Evolutionary conservation across 768 basidiomycete genomes (phyloP), one percentile per base, ranked within the genome.

Genomic region (Xerocomellus chrysenteron): DNA sequence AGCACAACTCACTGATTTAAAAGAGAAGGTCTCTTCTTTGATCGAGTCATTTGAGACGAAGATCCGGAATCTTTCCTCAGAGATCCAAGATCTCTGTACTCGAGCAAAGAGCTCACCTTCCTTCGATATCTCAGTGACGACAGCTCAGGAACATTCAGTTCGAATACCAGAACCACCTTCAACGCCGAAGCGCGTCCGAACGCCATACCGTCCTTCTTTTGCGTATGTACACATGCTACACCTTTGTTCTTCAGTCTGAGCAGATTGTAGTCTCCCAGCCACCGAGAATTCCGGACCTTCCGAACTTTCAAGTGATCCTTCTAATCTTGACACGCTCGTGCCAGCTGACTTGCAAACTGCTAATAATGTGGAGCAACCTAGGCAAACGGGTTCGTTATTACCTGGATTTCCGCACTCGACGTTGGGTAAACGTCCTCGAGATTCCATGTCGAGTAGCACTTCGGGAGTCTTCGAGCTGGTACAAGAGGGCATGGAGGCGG

Each of bases 341-440:
- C 61, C 41, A 48, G 41, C 58, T 17, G 60, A 59, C 47, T 49
- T 28, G 44, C 58, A 47, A 49, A 26, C 58, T 11, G n/a, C 21
- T 21, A 36, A 54, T 37, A 58, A 58, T 10, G 39, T 28, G 35
- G 64, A 60, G 24, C 59, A 58, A 28, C 56, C 56, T 26, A 56
- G 44, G 17, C 61, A 64, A 37, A 24, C 52, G 13, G 54, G 65
- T 36, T 57, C 47, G 41, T 61, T 72, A 43, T 56, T 72, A 17
- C 66, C 79, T 41, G 79, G 76, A 12, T 66, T 77, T 55, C 70
- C 80, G 4, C 75, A 77, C 42, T 78, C 73, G 21, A 74, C 77
- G 32, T 76, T 90, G 17, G 88, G 88, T n/a, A 90, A 90, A 67
- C 82, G 86, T 35, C 80, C 76, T 49, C 77, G 87, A 57, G 82